Base-by-base conservation (phyloP, 2,329 filamentous ascomycete species). In the Ophiostoma fasciatum region DNA sequence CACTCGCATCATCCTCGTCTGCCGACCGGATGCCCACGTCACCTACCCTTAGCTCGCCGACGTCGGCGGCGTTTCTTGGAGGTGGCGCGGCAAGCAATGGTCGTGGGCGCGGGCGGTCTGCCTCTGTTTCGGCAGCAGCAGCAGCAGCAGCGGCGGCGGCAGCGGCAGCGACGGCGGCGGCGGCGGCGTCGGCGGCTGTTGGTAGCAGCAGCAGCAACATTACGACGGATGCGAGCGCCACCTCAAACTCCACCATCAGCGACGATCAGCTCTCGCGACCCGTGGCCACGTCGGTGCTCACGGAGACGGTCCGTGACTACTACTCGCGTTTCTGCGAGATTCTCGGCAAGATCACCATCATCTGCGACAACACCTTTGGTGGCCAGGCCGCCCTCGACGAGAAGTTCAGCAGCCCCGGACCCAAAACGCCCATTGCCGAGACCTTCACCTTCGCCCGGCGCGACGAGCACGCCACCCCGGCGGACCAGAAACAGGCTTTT, bases 301-400 rank as follows among this genome's bases (percentile, higher is more conserved):
- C 72, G 34, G 84, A 93, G 26, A 74, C 75, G 17, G 77, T 83
- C 1, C 79, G 78, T 49, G 82, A 90, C 29, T 90, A 84, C 51
- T 94, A 96, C 55, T 66, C 78, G 36, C 79, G 80, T 35, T 98
- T 98, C 48, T 96, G 88, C 52, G 84, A 94, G 53, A 88, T 98
- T 18, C 62, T 98, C 7, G 90, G 88, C 19, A 92, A 94, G 53
- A 92, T 98, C 38, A 94, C 87, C 3, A 81, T 96, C 30, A 78
- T 96, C 23, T 98, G 90, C 56, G 90, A 98, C 55, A 90, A 94
- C 48, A 82, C 88, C 0, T 98, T 98, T 59, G 92, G 90, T 35
- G 90, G 90, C 1, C 90, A 98, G 59, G 90, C 88, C 22, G 83
- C 84, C 0, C 59, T 96, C 32, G 90, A 98, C 50, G 92, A 98